phyloP scores from a whole-genome alignment of 371 early-diverging fungal genomes.

The Funneliformis caledonium region DNA sequence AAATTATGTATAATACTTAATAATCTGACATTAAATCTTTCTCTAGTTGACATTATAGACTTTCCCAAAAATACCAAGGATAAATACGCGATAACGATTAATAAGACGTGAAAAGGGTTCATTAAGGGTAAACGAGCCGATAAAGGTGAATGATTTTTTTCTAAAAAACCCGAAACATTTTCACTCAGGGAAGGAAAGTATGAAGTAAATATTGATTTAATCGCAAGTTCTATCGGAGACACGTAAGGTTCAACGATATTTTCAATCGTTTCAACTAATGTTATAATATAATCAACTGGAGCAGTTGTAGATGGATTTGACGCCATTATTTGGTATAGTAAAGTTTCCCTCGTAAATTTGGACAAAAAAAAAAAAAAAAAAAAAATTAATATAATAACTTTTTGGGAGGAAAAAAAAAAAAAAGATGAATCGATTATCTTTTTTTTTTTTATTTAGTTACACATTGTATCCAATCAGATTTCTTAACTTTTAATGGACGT shows the following conservation, averaged over 20 bases:
- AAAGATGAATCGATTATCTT: no score
- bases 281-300: constrained; percentile 32
- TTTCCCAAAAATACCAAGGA: constrained; percentile 52
- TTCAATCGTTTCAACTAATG: constrained; percentile 6
- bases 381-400: neutral
- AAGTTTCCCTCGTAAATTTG: neutral
- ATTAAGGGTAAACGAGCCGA: constrained; percentile 57
- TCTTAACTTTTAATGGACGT: no score
- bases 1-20: constrained; percentile 59
- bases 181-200: constrained; percentile 13
- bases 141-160: constrained; percentile 49
- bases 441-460: no score
- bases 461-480: no score
- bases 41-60: constrained; percentile 50
- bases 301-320: neutral
- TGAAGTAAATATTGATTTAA: neutral
- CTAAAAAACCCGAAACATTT: constrained; percentile 43
- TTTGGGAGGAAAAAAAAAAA: neutral
- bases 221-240: constrained; percentile 20
- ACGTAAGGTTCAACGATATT: neutral
- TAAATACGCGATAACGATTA: constrained; percentile 54
- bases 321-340: neutral
- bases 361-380: neutral
- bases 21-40: constrained; percentile 51
- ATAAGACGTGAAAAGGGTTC: constrained; percentile 62